Evolutionary conservation across 164 flowering plant genomes (phyloP).

Genomic region (Protea cynaroides): DNA sequence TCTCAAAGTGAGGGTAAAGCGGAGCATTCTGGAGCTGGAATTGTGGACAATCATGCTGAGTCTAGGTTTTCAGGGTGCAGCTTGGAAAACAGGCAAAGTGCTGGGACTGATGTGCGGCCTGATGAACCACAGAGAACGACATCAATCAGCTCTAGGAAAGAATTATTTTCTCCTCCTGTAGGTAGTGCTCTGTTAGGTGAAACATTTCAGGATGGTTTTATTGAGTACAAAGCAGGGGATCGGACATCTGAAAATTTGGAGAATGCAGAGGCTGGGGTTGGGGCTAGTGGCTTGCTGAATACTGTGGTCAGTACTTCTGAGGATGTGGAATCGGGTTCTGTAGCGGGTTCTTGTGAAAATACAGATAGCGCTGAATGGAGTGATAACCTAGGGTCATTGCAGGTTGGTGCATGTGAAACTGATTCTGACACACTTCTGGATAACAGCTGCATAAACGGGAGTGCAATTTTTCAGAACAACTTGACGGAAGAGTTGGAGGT

Average conservation of each 20-base stretch:
- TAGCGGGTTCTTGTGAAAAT: conserved; percentile 16
- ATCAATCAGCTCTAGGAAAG: conserved; percentile 20
- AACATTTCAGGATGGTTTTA: conserved; percentile 1
- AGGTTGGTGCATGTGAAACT: conserved; percentile 22
- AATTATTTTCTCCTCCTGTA: conserved; percentile 22
- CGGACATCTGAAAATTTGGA: neutral
- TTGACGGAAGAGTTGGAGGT: conserved; percentile 50
- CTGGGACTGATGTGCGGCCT: neutral
- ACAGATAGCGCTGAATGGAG: conserved; percentile 19
- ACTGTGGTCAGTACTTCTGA: conserved; percentile 22
- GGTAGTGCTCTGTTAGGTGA: conserved; percentile 3
- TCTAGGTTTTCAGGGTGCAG: neutral
- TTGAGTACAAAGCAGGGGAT: neutral
- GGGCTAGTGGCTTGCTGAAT: conserved; percentile 14
- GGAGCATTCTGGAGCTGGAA: neutral
- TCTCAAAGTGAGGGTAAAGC: neutral
- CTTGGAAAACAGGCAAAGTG: neutral
- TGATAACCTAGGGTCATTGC: conserved; percentile 23
- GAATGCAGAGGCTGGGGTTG: conserved; percentile 13
- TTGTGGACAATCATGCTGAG: neutral
- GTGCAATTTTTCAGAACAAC: conserved; percentile 21
- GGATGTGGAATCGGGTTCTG: conserved; percentile 21
- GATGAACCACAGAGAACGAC: conserved; percentile 15
- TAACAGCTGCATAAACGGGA: conserved; percentile 15
- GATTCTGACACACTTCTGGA: conserved; percentile 26